phyloP scores from a whole-genome alignment of 108 stramenopile species.

The Bacterosira constricta region DNA sequence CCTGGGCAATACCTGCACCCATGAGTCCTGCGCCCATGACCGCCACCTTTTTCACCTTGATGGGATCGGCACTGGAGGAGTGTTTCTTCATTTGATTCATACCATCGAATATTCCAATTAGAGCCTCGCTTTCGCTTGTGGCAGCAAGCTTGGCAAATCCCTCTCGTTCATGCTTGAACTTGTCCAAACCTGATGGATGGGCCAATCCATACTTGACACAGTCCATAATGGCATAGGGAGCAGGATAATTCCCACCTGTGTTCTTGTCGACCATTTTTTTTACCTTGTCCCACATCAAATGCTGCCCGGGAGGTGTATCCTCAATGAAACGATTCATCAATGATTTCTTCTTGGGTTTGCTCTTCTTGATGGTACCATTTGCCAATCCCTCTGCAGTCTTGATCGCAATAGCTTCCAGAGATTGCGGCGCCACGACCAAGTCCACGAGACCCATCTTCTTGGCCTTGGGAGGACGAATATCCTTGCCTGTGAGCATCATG shows the following conservation, averaged over 20 bases:
- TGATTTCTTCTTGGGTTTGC: slow-evolving; percentile 85
- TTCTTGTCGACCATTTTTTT: slow-evolving; percentile 93
- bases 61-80: slow-evolving; percentile 62
- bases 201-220: slow-evolving; percentile 91
- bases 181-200: slow-evolving; percentile 55
- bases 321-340: slow-evolving; percentile 86
- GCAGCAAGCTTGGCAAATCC: slow-evolving; percentile 96
- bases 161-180: slow-evolving; percentile 92
- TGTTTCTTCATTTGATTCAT: slow-evolving; percentile 96
- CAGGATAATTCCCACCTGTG: slow-evolving; percentile 96
- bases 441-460: slow-evolving; percentile 98
- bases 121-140: slow-evolving; percentile 91
- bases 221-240: slow-evolving; percentile 94
- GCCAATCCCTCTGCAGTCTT: slow-evolving; percentile 84
- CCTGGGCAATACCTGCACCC: slow-evolving; percentile 99
- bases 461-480: slow-evolving; percentile 94
- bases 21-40: slow-evolving; percentile 99
- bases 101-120: slow-evolving; percentile 97
- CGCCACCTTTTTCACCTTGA: slow-evolving; percentile 85
- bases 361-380: slow-evolving; percentile 83
- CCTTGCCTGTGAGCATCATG: slow-evolving; percentile 97
- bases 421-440: slow-evolving; percentile 90
- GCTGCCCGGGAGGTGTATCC: slow-evolving; percentile 88
- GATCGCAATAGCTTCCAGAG: slow-evolving; percentile 88
- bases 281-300: slow-evolving; percentile 93